Conservation (phyloP, 257 asterid species). For the Petrea volubilis region DNA sequence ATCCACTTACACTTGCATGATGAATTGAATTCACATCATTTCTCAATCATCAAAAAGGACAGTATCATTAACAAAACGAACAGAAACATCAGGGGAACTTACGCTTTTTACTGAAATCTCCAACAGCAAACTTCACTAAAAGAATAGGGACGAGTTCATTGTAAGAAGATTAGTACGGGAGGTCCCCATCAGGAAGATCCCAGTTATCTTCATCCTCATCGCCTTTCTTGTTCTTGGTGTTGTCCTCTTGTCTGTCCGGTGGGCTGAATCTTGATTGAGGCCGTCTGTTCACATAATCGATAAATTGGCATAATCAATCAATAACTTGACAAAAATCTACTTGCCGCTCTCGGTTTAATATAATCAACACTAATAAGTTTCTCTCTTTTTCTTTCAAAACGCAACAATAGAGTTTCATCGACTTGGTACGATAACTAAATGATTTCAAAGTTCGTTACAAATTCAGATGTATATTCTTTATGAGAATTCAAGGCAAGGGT, state of each 20-base stretch:
- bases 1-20: background rate
- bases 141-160: background rate
- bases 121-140: background rate
- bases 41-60: background rate
- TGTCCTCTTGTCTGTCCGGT: conserved; percentile 37
- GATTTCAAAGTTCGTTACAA: no score
- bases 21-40: background rate
- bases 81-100: background rate
- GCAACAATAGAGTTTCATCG: no score
- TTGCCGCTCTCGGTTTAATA: no score
- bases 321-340: no score
- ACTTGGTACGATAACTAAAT: no score
- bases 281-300: conserved; percentile 39
- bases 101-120: conserved; percentile 18
- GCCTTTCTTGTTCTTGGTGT: conserved; percentile 34
- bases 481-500: no score
- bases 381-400: no score
- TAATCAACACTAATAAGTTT: no score
- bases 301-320: background rate
- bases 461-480: no score
- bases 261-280: conserved; percentile 28
- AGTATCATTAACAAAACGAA: background rate
- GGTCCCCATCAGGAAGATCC: conserved; percentile 59
- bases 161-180: conserved; percentile 38
- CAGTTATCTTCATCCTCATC: conserved; percentile 66